Base-by-base conservation (phyloP, 768 basidiomycete species). In the Filobasidium wieringae region DNA sequence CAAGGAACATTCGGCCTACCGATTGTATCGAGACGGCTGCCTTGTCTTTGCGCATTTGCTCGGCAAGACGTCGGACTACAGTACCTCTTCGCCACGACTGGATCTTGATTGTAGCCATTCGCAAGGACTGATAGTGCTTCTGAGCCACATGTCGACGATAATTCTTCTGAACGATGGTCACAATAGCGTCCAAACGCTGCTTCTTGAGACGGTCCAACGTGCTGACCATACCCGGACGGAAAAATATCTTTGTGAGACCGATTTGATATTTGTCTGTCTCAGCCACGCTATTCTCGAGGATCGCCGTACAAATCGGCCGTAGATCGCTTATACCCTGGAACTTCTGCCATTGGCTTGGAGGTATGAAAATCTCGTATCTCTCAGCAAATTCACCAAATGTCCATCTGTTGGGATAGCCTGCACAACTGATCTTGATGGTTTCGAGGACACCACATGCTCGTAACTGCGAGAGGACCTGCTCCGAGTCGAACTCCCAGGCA, bases 371-470 rank as follows among this genome's bases (percentile, higher is more conserved):
- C n/a, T 47, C 43, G 43, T 47, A 47, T 90, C 95, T 82, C 72
- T 97, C 92, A 4, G 89, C 95, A 70, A 99, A 99, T 73, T 97
- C 95, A 69, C 91, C 92, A 64, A 96, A 99, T 3, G 85, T 90
- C 95, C 95, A 97, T 32, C 95, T 81, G 12, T 90, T 90, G 29
- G 95, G 95, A 75, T 99, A 99, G 31, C 95, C 95, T 41, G 95
- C 95, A 74, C 95, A 97, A 75, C 88, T 91, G 70, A 99, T 99
- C 57, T 92, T 82, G 67, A 99, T 99, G 3, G 95, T 99, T 75
- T 99, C 95, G 39, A 99, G 79, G 55, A 99, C 95, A 83, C 95
- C 95, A 74, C 95, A 99, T 57, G 95, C 95, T 47, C 95, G 82
- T 29, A 99, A 77, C 72, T 99, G 95, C 19, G 88, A 84, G 41